Base-by-base conservation (phyloP, 2,329 filamentous ascomycete genomes). In the Diplodia seriata region DNA sequence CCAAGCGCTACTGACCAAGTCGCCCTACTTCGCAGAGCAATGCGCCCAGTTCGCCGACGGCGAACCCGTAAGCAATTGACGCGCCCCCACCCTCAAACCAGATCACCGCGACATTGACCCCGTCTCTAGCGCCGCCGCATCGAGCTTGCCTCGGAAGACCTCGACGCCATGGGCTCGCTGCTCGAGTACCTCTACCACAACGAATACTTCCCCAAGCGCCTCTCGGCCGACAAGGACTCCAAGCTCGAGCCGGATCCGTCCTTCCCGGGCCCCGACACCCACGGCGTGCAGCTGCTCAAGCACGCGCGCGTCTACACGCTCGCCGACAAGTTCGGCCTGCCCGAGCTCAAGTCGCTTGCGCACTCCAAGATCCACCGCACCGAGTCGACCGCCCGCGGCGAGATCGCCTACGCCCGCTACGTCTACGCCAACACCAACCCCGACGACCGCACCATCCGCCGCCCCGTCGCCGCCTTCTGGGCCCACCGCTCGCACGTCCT, bases 341-440 rank as follows among this genome's bases (percentile, higher is more conserved):
- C 82, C 0, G 82, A 83, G 11, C 87, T 97, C 70, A 92, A 91
- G 79, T 87, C 85, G 20, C 88, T 97, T 33, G 90, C 93, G 2
- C 91, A 91, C 77, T 89, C 87, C 77, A 97, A 97, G 84, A 97
- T 97, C 74, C 93, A 97, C 83, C 92, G 92, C 77, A 91, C 97
- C 74, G 90, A 93, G 76, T 92, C 90, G 54, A 96, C 91, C 0
- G 92, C 93, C 43, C 90, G 90, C 81, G 94, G 93, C 78, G 94
- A 97, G 83, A 94, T 97, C 75, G 88, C 90, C 31, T 97, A 97
- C 79, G 94, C 94, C 9, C 89, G 93, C 77, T 97, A 93, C 81
- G 91, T 97, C 38, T 97, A 97, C 83, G 88, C 87, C 69, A 88
- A 92, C 80, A 95, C 91, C 12, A 79, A 81, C 66, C 80, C 84